Evolutionary conservation across 345 rosid genomes (phyloP).

Genomic region (Nephelium lappaceum): DNA sequence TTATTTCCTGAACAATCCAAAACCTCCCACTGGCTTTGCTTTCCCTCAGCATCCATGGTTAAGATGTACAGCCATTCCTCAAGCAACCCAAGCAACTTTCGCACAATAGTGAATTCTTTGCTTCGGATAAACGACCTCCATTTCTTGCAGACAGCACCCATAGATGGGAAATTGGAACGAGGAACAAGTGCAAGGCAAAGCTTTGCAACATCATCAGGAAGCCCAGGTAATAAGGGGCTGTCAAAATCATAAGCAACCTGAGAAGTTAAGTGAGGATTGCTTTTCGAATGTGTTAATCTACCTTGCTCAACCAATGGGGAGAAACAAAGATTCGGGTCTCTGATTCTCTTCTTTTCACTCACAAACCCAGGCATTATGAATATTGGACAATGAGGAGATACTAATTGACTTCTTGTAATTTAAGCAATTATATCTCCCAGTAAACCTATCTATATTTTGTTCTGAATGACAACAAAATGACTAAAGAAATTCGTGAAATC

Average conservation of each 20-base stretch:
- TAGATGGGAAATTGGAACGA: conserved; percentile 59
- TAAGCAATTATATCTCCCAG: conserved; percentile 31
- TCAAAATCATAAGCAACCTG: conserved; percentile 35
- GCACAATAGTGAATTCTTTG: conserved; percentile 69
- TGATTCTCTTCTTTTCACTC: conserved; percentile 55
- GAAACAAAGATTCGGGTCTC: conserved; percentile 42
- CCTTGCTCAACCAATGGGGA: conserved; percentile 27
- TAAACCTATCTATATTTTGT: conserved; percentile 30
- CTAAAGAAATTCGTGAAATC: conserved; percentile 71
- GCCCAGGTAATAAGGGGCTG: conserved; percentile 68
- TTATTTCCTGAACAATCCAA: conserved; percentile 63
- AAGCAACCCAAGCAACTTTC: conserved; percentile 69
- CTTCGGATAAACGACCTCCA: conserved; percentile 84
- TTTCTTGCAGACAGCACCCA: conserved; percentile 82
- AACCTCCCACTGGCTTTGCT: conserved; percentile 87
- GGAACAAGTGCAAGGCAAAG: conserved; percentile 84
- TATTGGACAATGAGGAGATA: conserved; percentile 19
- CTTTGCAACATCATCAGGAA: conserved; percentile 91
- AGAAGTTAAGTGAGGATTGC: conserved; percentile 38
- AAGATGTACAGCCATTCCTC: conserved; percentile 89
- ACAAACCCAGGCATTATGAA: conserved; percentile 49
- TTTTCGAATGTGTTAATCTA: conserved; percentile 31
- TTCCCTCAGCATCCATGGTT: conserved; percentile 59
- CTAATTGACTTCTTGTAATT: conserved; percentile 22
- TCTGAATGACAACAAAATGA: conserved; percentile 24